phyloP scores from a whole-genome alignment of 371 early-diverging fungal genomes.

The Parasitella parasitica region DNA sequence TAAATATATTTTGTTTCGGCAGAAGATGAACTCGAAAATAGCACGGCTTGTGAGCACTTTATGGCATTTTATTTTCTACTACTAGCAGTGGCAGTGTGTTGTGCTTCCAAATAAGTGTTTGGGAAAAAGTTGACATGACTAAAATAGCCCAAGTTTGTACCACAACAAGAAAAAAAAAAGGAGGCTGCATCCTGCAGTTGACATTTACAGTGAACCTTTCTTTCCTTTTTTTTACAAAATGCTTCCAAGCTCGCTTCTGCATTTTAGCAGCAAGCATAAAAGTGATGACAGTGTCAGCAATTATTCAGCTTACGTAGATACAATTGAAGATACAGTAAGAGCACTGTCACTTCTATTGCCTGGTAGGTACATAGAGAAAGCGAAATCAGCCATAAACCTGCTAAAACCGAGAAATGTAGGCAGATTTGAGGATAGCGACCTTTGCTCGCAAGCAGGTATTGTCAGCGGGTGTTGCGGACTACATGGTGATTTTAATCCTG shows the following conservation, averaged over 20 bases:
- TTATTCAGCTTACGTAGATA: slow-evolving; percentile 11
- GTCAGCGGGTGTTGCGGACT: neutral
- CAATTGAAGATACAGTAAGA: slow-evolving; percentile 20
- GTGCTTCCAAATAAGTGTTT: no score
- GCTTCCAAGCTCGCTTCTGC: slow-evolving; percentile 17
- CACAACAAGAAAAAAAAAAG: no score
- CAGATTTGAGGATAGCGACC: slow-evolving; percentile 23
- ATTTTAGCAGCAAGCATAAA: slow-evolving; percentile 8
- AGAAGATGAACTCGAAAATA: no score
- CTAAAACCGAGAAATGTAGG: neutral
- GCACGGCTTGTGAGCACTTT: no score
- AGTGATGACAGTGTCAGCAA: neutral
- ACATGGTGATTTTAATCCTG: neutral
- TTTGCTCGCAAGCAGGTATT: slow-evolving; percentile 27
- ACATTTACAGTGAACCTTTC: neutral
- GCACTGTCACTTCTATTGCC: slow-evolving; percentile 24
- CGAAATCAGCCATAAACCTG: no score
- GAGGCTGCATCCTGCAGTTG: no score
- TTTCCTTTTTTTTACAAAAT: neutral
- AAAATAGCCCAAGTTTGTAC: no score
- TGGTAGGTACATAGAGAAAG: slow-evolving; percentile 1
- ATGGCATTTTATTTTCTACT: no score
- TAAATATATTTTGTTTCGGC: no score
- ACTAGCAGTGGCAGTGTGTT: no score
- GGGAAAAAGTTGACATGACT: no score